These are phyloP conservation scores for Reutealis trisperma DNA, from an alignment of 345 rosid species.

Conservation along the genomic window DNA sequence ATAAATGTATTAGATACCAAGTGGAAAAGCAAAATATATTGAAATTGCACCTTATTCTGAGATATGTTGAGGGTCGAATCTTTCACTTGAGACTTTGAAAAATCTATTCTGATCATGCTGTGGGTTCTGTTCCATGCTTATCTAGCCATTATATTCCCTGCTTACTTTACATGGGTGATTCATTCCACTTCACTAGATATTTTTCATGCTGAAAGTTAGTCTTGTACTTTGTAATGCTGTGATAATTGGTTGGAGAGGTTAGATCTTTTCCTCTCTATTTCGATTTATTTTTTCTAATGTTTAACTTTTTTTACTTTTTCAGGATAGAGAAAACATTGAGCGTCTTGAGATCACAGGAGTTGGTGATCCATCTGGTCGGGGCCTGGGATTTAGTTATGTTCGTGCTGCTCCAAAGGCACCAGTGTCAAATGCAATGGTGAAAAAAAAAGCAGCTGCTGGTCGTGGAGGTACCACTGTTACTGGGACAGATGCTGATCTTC, in stretches of 20 bases:
- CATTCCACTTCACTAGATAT: background rate
- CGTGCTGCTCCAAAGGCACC: slow-evolving; percentile 89
- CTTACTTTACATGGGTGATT: too few relatives aligned
- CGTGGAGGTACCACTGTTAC: slow-evolving; percentile 92
- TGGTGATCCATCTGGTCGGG: slow-evolving; percentile 98
- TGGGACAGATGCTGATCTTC: slow-evolving; percentile 99
- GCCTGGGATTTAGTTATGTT: slow-evolving; percentile 96
- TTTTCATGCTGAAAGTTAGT: background rate
- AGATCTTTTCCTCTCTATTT: background rate
- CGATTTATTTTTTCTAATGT: too few relatives aligned
- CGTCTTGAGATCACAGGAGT: slow-evolving; percentile 99
- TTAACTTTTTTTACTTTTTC: slow-evolving; percentile 24
- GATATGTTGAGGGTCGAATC: too few relatives aligned
- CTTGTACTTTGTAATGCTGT: background rate
- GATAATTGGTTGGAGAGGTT: background rate
- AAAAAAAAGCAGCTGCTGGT: slow-evolving; percentile 81
- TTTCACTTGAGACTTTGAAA: background rate
- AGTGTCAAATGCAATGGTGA: slow-evolving; percentile 65
- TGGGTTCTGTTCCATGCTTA: background rate
- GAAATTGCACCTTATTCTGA: too few relatives aligned
- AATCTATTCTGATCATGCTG: background rate
- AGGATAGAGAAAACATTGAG: slow-evolving; percentile 96
- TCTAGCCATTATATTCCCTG: background rate
- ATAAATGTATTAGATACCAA: too few relatives aligned
- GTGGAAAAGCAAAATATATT: too few relatives aligned